Base-by-base conservation (phyloP, 176 grass and related monocot species). In the Oryza longistaminata region DNA sequence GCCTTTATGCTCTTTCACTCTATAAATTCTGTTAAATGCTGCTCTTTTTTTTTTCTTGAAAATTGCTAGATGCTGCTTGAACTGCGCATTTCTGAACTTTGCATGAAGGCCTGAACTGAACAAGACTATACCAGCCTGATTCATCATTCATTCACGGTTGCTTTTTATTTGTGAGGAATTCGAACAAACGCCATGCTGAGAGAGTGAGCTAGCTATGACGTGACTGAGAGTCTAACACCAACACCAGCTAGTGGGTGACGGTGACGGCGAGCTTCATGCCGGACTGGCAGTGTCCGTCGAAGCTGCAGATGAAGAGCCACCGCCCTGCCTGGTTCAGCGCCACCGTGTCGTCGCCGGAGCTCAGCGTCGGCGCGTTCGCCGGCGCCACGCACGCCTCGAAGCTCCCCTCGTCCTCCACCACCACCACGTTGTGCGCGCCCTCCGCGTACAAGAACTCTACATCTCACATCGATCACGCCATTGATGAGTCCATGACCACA, bases 181-280 rank as follows among this genome's bases (percentile, higher is more conserved):
- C n/a, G n/a, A n/a, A n/a, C n/a, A n/a, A n/a, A n/a, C n/a, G n/a
- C n/a, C n/a, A n/a, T n/a, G n/a, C n/a, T n/a, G n/a, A n/a, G n/a
- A 27, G 27, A 27, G 27, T 27, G 27, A 27, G 27, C 27, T 27
- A 27, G 27, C 27, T 2, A 27, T n/a, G 27, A 27, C 27, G 27
- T 27, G 27, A 27, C 29, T 31, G 29, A 31, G 29, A 31, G 29
- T 31, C 1, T 31, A 2, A 31, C 29, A 31, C 29, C 29, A 31
- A n/a, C n/a, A n/a, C n/a, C n/a, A 31, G 29, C 29, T 55, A 13
- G 50, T 55, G 50, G 50, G 50, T 55, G 50, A 86, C 72, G 73
- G 42, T 66, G 78, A 90, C 55, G 78, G 83, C 29, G 83, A 90
- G 83, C 71, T 86, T 86, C 88, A 86, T 82, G 43, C 83, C 88